phyloP scores from a whole-genome alignment of 2,329 filamentous ascomycete genomes.

The Xylariales sp. region DNA sequence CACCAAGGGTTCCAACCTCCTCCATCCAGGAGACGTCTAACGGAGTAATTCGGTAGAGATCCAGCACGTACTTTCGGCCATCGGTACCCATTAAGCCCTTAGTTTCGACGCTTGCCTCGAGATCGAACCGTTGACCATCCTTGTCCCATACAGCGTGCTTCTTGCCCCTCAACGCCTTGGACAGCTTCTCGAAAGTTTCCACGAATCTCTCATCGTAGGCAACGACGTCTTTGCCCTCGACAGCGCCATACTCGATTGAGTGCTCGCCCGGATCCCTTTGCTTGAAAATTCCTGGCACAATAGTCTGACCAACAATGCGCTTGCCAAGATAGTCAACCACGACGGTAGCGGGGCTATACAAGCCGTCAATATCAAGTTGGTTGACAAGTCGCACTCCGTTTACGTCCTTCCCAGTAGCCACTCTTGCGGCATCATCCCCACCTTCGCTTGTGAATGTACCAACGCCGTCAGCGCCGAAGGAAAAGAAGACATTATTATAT shows the following conservation, averaged over 20 bases:
- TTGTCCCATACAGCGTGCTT: constrained; percentile 98
- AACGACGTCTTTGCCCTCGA: constrained; percentile 94
- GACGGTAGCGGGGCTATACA: constrained; percentile 94
- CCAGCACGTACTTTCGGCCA: constrained; percentile 93
- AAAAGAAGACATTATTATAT: constrained; percentile 99
- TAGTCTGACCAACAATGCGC: constrained; percentile 94
- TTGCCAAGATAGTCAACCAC: constrained; percentile 97
- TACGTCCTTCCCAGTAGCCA: constrained; percentile 95
- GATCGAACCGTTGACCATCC: constrained; percentile 80
- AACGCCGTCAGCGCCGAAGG: constrained; percentile 94
- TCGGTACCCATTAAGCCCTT: constrained; percentile 97
- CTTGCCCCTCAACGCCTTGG: constrained; percentile 86
- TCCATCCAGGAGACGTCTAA: constrained; percentile 90
- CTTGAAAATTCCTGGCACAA: constrained; percentile 98
- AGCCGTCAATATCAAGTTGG: constrained; percentile 88
- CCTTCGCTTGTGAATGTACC: constrained; percentile 96
- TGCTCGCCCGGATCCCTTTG: constrained; percentile 96
- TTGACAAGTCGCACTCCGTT: constrained; percentile 92
- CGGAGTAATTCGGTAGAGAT: constrained; percentile 91
- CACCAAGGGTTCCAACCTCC: constrained; percentile 50
- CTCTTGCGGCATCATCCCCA: constrained; percentile 90
- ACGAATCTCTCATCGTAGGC: constrained; percentile 85
- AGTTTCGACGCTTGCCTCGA: constrained; percentile 95
- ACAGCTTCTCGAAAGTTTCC: constrained; percentile 81
- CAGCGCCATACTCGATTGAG: constrained; percentile 97